Conservation (phyloP, 2,329 filamentous ascomycete genomes). For the Exophiala calicioides region DNA sequence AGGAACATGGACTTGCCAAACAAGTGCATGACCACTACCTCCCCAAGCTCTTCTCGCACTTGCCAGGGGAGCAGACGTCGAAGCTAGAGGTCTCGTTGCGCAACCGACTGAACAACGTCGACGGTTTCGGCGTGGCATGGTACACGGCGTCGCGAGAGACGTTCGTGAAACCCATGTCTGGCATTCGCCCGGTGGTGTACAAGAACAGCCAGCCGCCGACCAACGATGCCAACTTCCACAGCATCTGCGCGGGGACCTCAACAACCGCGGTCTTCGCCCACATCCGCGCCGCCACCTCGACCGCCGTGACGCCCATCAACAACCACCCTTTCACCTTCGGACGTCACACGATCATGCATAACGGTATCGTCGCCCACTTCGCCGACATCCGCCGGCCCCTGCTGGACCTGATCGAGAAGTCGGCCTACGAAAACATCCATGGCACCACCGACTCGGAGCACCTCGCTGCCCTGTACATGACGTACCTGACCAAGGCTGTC, state of each 20-base stretch:
- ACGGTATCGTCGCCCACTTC: conserved; percentile 54
- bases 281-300: conserved; percentile 54
- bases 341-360: conserved; percentile 58
- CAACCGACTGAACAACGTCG: conserved; percentile 57
- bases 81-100: conserved; percentile 44
- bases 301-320: conserved; percentile 52
- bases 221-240: conserved; percentile 57
- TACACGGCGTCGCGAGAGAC: conserved; percentile 50
- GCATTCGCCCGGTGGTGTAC: conserved; percentile 50
- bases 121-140: conserved; percentile 58
- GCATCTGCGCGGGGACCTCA: conserved; percentile 54
- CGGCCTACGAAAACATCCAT: conserved; percentile 51
- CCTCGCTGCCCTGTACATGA: conserved; percentile 47
- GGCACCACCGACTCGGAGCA: conserved; percentile 57
- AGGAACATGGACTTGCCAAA: conserved; percentile 44
- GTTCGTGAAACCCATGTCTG: conserved; percentile 33
- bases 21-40: conserved; percentile 57
- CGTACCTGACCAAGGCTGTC: conserved; percentile 29
- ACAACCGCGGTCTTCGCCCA: conserved; percentile 55
- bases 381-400: conserved; percentile 49
- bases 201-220: conserved; percentile 54
- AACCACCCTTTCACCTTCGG: conserved; percentile 59
- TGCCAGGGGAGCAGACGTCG: conserved; percentile 41
- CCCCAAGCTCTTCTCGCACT: conserved; percentile 53
- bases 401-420: conserved; percentile 47